phyloP scores from a whole-genome alignment of 768 basidiomycete species.

The Pholiota microspora region DNA sequence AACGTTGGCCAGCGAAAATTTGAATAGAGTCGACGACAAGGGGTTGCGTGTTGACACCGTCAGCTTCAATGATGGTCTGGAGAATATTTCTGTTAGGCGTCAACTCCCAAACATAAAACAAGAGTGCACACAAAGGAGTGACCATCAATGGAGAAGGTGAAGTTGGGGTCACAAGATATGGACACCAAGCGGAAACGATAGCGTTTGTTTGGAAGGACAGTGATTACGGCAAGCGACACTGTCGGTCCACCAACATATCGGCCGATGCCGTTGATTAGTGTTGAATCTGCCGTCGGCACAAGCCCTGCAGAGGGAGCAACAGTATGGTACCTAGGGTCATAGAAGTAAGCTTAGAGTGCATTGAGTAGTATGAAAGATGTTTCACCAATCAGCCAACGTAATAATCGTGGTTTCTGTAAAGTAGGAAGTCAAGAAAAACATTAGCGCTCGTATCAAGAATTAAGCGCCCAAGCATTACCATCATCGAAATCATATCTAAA shows the following conservation, averaged over 20 bases:
- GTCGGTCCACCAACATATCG: constrained; percentile 34
- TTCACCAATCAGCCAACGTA: no score
- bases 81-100: background rate
- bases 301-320: constrained; percentile 16
- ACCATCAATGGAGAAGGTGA: constrained; percentile 38
- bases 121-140: constrained; percentile 29
- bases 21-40: constrained; percentile 31
- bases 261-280: constrained; percentile 46
- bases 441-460: background rate
- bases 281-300: constrained; percentile 25
- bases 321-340: constrained; percentile 22
- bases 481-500: no score
- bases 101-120: no score
- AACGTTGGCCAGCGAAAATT: constrained; percentile 7
- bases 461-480: no score
- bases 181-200: constrained; percentile 47
- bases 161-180: constrained; percentile 42
- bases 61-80: constrained; percentile 34
- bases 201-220: constrained; percentile 29
- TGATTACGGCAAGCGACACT: constrained; percentile 33
- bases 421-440: background rate
- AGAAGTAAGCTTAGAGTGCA: no score
- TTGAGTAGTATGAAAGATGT: no score
- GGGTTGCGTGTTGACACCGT: constrained; percentile 32
- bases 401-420: no score